A percentile compares a stretch with the other conserved stretches of the same genome.
These are phyloP conservation scores for Aspergillus glaucus DNA, from an alignment of 2,329 filamentous ascomycete genomes.

Conservation along the genomic window DNA sequence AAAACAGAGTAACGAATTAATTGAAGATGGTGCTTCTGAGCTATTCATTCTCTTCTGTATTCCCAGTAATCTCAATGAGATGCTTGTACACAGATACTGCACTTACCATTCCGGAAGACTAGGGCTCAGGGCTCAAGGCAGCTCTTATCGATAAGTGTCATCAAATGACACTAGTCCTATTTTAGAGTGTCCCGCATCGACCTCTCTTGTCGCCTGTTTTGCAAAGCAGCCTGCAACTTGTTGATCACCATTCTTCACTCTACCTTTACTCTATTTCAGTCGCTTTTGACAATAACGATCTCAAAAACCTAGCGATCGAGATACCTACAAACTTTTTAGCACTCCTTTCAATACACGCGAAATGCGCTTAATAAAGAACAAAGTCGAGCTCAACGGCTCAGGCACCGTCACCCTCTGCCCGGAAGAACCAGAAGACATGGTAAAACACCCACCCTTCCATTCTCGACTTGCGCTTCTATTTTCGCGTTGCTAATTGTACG, in stretches of 20 bases:
- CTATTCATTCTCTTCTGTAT: neutral
- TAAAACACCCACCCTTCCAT: constrained; percentile 22
- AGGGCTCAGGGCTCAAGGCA: constrained; percentile 7
- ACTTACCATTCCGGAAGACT: neutral
- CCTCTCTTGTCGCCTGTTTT: neutral
- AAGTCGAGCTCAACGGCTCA: constrained; percentile 60
- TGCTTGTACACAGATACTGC: neutral
- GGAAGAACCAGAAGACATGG: constrained; percentile 71
- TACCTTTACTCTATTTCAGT: neutral
- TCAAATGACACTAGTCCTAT: constrained; percentile 5
- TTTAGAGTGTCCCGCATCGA: constrained; percentile 10
- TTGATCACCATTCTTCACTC: neutral
- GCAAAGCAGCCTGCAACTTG: neutral
- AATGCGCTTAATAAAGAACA: constrained; percentile 63
- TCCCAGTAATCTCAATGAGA: neutral
- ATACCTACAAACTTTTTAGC: no score
- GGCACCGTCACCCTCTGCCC: constrained; percentile 61
- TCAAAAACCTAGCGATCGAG: no score
- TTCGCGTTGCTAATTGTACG: neutral
- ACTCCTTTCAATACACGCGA: constrained; percentile 1
- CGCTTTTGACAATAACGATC: no score
- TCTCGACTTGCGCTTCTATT: neutral
- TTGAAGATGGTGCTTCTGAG: no score
- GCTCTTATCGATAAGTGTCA: constrained; percentile 19
- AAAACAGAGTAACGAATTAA: no score